phyloP scores from a whole-genome alignment of 2,329 filamentous ascomycete genomes.

The Fusarium tupiense region DNA sequence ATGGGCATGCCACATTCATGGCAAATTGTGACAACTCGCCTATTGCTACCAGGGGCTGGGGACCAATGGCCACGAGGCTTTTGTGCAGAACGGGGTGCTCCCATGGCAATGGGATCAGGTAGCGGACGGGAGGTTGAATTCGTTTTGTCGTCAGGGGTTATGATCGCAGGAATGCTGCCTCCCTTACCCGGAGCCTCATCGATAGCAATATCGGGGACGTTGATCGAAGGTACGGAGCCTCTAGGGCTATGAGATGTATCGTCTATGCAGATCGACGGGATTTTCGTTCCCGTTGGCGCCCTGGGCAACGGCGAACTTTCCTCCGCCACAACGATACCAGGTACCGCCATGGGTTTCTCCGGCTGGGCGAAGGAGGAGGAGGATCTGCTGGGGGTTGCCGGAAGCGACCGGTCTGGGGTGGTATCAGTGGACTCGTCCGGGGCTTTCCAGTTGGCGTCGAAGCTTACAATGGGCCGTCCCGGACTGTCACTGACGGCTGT shows the following conservation, averaged over 20 bases:
- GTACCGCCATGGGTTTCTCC: slow-evolving; percentile 55
- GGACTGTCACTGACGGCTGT: slow-evolving; percentile 90
- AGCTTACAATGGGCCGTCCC: slow-evolving; percentile 96
- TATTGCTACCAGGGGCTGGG: slow-evolving; percentile 57
- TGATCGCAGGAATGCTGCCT: slow-evolving; percentile 54
- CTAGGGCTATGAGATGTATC: slow-evolving; percentile 37
- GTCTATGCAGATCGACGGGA: slow-evolving; percentile 52
- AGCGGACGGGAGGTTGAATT: slow-evolving; percentile 47
- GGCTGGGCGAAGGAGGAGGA: slow-evolving; percentile 41
- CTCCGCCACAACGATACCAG: slow-evolving; percentile 66
- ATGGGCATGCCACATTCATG: slow-evolving; percentile 87
- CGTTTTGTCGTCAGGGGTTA: slow-evolving; percentile 56
- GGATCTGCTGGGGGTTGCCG: slow-evolving; percentile 42
- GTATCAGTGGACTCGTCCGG: slow-evolving; percentile 76
- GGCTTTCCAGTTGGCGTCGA: slow-evolving; percentile 84
- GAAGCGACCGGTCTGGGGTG: slow-evolving; percentile 56
- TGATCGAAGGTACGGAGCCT: slow-evolving; percentile 49
- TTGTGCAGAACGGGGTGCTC: slow-evolving; percentile 49
- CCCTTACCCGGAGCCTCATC: slow-evolving; percentile 43
- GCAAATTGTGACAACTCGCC: slow-evolving; percentile 75
- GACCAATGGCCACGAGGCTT: slow-evolving; percentile 67
- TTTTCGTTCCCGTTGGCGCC: slow-evolving; percentile 42
- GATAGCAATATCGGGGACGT: slow-evolving; percentile 63
- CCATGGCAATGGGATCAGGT: slow-evolving; percentile 56
- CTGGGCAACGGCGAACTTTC: slow-evolving; percentile 50